Conservation (phyloP, 2,329 filamentous ascomycete species). For the Ascochyta koolunga region DNA sequence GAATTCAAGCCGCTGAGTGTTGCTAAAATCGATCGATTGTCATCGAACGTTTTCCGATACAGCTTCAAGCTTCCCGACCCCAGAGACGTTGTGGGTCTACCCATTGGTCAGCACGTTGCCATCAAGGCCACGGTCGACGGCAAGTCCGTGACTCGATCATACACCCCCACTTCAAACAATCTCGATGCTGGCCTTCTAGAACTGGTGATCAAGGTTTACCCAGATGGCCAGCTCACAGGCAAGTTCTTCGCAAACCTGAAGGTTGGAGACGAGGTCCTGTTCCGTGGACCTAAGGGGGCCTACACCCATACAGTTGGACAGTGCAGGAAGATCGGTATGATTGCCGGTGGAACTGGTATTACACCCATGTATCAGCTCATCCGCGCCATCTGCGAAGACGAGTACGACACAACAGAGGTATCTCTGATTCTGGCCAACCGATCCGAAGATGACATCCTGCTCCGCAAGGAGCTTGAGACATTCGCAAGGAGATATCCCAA, state of each 20-base stretch:
- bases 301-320: conserved; percentile 55
- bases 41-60: conserved; percentile 29
- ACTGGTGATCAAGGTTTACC: conserved; percentile 60
- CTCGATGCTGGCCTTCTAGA: conserved; percentile 64
- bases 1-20: conserved; percentile 58
- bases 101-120: conserved; percentile 45
- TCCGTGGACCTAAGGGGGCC: conserved; percentile 63
- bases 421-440: conserved; percentile 66
- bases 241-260: conserved; percentile 56
- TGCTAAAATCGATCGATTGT: conserved; percentile 19
- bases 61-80: conserved; percentile 32
- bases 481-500: conserved; percentile 61
- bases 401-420: conserved; percentile 62
- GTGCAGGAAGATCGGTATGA: conserved; percentile 59
- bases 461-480: conserved; percentile 61
- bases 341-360: conserved; percentile 60
- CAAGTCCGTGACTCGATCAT: conserved; percentile 34
- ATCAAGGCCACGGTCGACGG: conserved; percentile 70
- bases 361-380: conserved; percentile 68
- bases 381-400: conserved; percentile 67
- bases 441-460: conserved; percentile 64
- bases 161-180: conserved; percentile 54
- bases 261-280: conserved; percentile 57
- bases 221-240: conserved; percentile 57
- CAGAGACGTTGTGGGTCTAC: conserved; percentile 37